Base-by-base conservation (phyloP, 2,329 filamentous ascomycete genomes). In the Fusarium siculi region DNA sequence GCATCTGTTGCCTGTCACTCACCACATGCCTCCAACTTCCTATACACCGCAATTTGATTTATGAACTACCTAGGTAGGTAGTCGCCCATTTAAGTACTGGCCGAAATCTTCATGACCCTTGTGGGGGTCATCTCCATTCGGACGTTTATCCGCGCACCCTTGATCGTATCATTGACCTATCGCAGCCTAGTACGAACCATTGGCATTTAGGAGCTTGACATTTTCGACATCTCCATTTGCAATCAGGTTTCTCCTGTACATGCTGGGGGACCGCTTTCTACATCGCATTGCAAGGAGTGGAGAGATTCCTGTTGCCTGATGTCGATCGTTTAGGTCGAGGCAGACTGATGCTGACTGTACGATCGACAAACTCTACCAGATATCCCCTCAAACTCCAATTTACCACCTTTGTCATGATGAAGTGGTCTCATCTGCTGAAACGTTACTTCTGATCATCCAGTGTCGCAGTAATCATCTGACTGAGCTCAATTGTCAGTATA, bases 11-110 rank as follows among this genome's bases (percentile, higher is more conserved):
- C 56, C 39, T 63, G 59, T 60, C 52, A 59, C 53, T 63, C 40
- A 49, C 47, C 37, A 37, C 46, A 56, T 40, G 30, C 39, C 44
- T 53, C 11, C 30, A 50, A 47, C 40, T 53, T 43, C 49, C 36
- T 52, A 54, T 73, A 73, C 70, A 71, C 70, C 67, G 67, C 55
- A 67, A 67, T 36, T 71, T 54, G 36, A 23, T 42, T 21, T 44
- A 21, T 15, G 47, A 30, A 47, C 46, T 40, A 32, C 32, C 32
- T 32, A 32, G 32, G 32, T 32, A 52, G 19, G 44, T 16, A 30
- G 49, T 44, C 37, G 46, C 54, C 18, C 25, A 39, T 39, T 43
- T 32, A 39, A 43, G 30, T 39, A 37, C 37, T 46, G 25, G 56
- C 46, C 46, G 46, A 44, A 40, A 55, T 54, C 19, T 43, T 57